Conservation (phyloP, 2,329 filamentous ascomycete genomes). For the Botrytis fabae region DNA sequence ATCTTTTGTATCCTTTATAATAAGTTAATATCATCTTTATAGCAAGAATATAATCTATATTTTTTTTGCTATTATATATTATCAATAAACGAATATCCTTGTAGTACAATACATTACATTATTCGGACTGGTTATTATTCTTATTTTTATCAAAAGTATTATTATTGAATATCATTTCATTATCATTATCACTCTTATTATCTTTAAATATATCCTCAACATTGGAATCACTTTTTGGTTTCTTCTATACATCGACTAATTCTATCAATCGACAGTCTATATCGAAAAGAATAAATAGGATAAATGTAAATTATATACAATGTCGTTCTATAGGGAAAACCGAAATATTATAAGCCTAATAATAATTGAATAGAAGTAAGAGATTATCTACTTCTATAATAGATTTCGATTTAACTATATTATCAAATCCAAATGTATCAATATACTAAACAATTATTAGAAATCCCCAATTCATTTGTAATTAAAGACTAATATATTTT, state of each 20-base stretch:
- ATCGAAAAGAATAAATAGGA: conserved; percentile 28
- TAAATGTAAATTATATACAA: conserved; percentile 24
- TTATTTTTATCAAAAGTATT: background rate
- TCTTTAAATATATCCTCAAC: background rate
- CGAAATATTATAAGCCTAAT: conserved; percentile 29
- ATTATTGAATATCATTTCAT: background rate
- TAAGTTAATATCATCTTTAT: conserved; percentile 29
- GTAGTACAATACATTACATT: too few species aligned
- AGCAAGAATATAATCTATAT: conserved; percentile 27
- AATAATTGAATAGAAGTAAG: conserved; percentile 24
- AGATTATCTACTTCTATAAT: conserved; percentile 26
- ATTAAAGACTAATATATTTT: conserved; percentile 23
- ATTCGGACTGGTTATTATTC: too few species aligned
- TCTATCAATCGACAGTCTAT: conserved; percentile 31
- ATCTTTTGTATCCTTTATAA: conserved; percentile 29
- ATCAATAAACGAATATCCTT: too few species aligned
- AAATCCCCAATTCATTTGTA: conserved; percentile 15
- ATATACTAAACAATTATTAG: conserved; percentile 19
- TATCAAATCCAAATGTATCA: conserved; percentile 22
- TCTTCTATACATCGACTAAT: conserved; percentile 32
- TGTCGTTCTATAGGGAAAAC: conserved; percentile 33
- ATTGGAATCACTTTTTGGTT: conserved; percentile 10
- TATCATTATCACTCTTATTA: background rate
- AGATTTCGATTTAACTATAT: conserved; percentile 22
- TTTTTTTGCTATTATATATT: conserved; percentile 19